Evolutionary conservation across 164 flowering plant species (phyloP).

Genomic region (Macadamia integrifolia): DNA sequence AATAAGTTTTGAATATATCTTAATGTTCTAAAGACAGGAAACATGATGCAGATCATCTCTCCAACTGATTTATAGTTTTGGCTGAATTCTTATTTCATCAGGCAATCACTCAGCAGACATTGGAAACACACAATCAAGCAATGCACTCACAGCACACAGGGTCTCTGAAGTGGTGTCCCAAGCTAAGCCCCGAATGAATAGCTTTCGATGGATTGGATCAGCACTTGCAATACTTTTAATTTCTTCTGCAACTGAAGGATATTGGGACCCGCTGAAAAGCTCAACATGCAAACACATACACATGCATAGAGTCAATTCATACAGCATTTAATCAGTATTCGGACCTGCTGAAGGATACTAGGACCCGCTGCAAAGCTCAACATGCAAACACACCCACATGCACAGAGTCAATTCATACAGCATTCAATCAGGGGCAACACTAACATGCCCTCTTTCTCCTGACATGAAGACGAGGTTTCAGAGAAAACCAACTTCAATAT

Average conservation of each 20-base stretch:
- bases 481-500: slow-evolving; percentile 4
- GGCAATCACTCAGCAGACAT: slow-evolving; percentile 12
- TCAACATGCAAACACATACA: slow-evolving; percentile 57
- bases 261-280: slow-evolving; percentile 62
- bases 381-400: slow-evolving; percentile 63
- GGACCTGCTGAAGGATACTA: slow-evolving; percentile 38
- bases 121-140: slow-evolving; percentile 35
- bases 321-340: slow-evolving; percentile 28
- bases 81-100: slow-evolving; percentile 1
- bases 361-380: slow-evolving; percentile 61
- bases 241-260: slow-evolving; percentile 68
- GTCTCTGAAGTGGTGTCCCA: slow-evolving; percentile 79
- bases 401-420: slow-evolving; percentile 57
- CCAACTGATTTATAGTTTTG: background rate
- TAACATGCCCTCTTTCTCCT: slow-evolving; percentile 7
- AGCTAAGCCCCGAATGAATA: slow-evolving; percentile 80
- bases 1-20: slow-evolving; percentile 5
- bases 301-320: slow-evolving; percentile 60
- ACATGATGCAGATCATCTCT: slow-evolving; percentile 3
- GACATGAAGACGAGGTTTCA: slow-evolving; percentile 1
- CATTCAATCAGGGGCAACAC: slow-evolving; percentile 29
- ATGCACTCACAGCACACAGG: slow-evolving; percentile 82
- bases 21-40: background rate
- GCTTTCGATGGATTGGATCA: slow-evolving; percentile 79
- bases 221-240: slow-evolving; percentile 65